A percentile compares a stretch with the other conserved stretches of the same genome.
phyloP scores from a whole-genome alignment of 116 monocot species.

The Zostera marina region DNA sequence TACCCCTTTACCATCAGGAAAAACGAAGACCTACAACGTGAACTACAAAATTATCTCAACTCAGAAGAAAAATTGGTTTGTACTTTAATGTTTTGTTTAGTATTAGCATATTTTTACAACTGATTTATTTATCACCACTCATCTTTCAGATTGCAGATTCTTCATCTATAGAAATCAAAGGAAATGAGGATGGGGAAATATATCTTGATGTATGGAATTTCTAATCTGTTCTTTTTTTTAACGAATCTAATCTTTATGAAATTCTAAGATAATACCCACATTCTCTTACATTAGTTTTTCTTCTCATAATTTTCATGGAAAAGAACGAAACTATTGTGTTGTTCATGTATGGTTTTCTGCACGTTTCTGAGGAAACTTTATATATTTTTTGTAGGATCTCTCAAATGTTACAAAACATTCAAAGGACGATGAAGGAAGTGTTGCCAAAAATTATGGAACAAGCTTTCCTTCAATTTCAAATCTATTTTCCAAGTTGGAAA shows the following conservation, averaged over 20 bases:
- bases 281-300: neutral
- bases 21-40: constrained; percentile 7
- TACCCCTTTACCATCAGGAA: constrained; percentile 10
- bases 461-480: neutral
- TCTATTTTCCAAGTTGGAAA: constrained; percentile 5
- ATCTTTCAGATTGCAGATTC: constrained; percentile 2
- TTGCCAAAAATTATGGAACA: neutral
- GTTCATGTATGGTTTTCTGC: neutral
- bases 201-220: neutral
- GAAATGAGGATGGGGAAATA: too few relatives aligned
- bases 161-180: neutral
- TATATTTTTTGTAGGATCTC: constrained; percentile 1
- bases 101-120: neutral
- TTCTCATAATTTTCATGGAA: neutral
- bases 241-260: neutral
- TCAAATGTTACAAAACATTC: neutral
- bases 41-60: constrained; percentile 3
- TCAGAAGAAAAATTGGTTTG: neutral
- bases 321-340: neutral
- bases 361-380: neutral
- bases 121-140: neutral
- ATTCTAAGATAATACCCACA: neutral
- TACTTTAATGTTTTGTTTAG: neutral
- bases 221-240: neutral
- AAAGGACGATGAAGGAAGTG: neutral